phyloP scores from a whole-genome alignment of 441 rosid species.

The Kokia cookei region DNA sequence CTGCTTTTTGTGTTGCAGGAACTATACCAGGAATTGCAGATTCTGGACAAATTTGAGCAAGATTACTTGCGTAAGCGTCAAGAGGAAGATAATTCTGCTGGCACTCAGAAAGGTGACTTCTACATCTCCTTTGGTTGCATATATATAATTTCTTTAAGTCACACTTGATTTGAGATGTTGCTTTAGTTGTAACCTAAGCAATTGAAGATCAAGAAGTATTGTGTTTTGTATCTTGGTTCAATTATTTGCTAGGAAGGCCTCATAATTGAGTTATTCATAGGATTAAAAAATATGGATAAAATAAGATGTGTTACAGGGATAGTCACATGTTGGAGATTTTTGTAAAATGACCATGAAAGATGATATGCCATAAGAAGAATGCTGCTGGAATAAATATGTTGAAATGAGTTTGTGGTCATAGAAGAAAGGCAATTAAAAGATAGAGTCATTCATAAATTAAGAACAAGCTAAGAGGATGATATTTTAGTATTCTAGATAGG shows the following conservation, averaged over 20 bases:
- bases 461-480: neutral
- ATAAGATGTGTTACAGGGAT: neutral
- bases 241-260: neutral
- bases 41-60: constrained; percentile 96
- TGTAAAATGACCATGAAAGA: neutral
- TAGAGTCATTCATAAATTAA: neutral
- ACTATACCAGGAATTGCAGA: constrained; percentile 90
- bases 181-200: neutral
- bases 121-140: neutral
- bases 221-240: neutral
- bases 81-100: constrained; percentile 71
- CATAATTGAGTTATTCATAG: neutral
- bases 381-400: neutral
- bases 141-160: neutral
- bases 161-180: neutral
- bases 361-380: neutral
- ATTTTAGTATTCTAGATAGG: neutral
- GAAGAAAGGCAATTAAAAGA: neutral
- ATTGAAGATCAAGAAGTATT: neutral
- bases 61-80: constrained; percentile 85
- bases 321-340: neutral
- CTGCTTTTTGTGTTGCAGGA: constrained; percentile 46
- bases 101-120: constrained; percentile 61
- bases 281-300: neutral
- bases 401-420: neutral